Conservation (phyloP, 176 grass and related monocot genomes). For the Juncus effusus region DNA sequence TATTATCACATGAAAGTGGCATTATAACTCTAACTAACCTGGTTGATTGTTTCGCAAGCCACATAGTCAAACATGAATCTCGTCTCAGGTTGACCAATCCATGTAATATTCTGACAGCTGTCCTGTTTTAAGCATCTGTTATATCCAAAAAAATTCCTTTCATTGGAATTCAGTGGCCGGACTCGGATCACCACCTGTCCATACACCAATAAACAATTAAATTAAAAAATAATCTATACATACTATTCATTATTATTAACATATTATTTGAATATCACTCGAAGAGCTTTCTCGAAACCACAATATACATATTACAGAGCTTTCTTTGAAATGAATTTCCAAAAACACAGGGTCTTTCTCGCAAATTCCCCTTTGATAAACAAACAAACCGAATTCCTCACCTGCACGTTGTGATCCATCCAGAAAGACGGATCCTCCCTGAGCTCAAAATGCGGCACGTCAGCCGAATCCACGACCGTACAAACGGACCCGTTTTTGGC, state of each 20-base stretch:
- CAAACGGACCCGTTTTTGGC: constrained; percentile 36
- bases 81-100: constrained; percentile 86
- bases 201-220: constrained; percentile 9
- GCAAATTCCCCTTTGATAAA: background rate
- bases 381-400: constrained; percentile 8
- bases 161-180: constrained; percentile 61
- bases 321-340: background rate
- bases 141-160: constrained; percentile 55
- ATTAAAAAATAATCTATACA: background rate
- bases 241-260: background rate
- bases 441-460: constrained; percentile 75
- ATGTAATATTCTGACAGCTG: constrained; percentile 68
- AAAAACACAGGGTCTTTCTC: background rate
- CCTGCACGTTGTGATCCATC: constrained; percentile 96
- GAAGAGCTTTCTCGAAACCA: background rate
- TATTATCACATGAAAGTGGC: no score
- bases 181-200: constrained; percentile 87
- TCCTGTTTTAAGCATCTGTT: constrained; percentile 92
- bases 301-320: background rate
- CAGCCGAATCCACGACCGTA: constrained; percentile 40
- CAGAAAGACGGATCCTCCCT: constrained; percentile 89
- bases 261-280: background rate
- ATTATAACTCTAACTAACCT: no score
- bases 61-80: constrained; percentile 91
- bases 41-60: constrained; percentile 86